A percentile compares a stretch with the other conserved stretches of the same genome.
These are phyloP conservation scores for Aegilops tauschii DNA, from an alignment of 176 grass and related monocot species.

Conservation along the genomic window DNA sequence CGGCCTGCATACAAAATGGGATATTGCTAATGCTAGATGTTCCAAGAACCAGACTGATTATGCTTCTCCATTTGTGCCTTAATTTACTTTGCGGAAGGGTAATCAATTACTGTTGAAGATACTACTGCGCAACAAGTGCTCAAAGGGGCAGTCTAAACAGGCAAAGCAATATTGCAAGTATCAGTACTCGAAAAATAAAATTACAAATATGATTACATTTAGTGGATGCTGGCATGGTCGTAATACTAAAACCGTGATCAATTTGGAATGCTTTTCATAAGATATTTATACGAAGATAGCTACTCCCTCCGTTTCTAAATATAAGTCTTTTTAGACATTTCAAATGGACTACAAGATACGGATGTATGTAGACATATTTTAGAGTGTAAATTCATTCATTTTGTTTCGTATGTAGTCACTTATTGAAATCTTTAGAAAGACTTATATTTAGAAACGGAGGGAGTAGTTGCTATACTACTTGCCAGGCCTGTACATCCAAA, in stretches of 20 bases:
- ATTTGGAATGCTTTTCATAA: background rate
- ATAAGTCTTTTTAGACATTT: too few relatives aligned
- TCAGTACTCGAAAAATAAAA: too few relatives aligned
- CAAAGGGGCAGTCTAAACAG: background rate
- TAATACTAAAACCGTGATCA: background rate
- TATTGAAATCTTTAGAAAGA: too few relatives aligned
- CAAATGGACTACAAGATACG: too few relatives aligned
- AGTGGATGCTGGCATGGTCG: background rate
- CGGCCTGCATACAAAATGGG: slow-evolving; percentile 30
- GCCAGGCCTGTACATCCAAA: background rate
- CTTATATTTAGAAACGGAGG: too few relatives aligned
- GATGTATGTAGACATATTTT: too few relatives aligned
- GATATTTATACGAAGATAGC: background rate
- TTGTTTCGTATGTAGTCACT: too few relatives aligned
- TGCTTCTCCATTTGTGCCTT: background rate
- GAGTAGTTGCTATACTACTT: background rate
- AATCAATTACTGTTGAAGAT: background rate
- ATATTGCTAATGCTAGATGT: slow-evolving; percentile 23
- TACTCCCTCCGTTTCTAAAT: background rate
- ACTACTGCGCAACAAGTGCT: background rate
- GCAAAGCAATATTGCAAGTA: background rate
- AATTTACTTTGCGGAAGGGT: background rate
- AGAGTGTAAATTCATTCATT: too few relatives aligned
- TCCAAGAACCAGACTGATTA: background rate
- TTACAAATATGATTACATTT: background rate